Evolutionary conservation across 2,329 filamentous ascomycete species (phyloP), one percentile per base, ranked within the genome.

Genomic region (Cercospora canescens): DNA sequence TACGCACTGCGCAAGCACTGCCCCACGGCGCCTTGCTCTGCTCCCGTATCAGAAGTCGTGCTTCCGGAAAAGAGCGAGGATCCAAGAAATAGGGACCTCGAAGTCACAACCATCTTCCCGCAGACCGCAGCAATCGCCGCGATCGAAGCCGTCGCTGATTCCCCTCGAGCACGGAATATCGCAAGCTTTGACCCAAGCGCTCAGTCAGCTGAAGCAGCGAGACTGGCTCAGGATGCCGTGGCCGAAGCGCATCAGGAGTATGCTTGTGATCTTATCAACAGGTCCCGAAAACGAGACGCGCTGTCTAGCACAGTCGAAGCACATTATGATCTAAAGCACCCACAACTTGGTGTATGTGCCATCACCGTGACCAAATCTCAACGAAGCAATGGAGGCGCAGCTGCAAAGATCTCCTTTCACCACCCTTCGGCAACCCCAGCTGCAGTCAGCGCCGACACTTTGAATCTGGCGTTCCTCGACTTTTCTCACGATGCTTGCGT

Each of bases 181-280:
- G 89, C 91, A 1, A 81, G 89, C 1, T 83, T 91, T 14, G 91
- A 91, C 78, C 91, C 91, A 1, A 79, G 82, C 1, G 86, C 88
- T 0, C 88, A 89, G 12, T 86, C 88, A 0, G 86, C 85, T 52
- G 89, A 87, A 1, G 80, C 88, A 1, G 87, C 89, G 65, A 83
- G 85, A 28, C 79, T 88, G 2, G 82, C 85, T 50, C 87, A 91
- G 73, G 81, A 85, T 2, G 81, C 84, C 0, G 84, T 89, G 9
- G 82, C 88, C 4, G 82, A 83, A 65, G 86, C 88, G 35, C 90
- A 90, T 0, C 87, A 91, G 75, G 84, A 86, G 34, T 90, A 93
- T 78, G 88, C 87, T 71, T 91, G 88, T 26, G 84, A 88, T 2
- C 84, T 94, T 2, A 87, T 91, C n/a, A 93, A 89, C 86, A 77